A percentile compares a stretch with the other conserved stretches of the same genome.
Conservation (phyloP, 129 eudicot genomes). For the Scalesia atractyloides region DNA sequence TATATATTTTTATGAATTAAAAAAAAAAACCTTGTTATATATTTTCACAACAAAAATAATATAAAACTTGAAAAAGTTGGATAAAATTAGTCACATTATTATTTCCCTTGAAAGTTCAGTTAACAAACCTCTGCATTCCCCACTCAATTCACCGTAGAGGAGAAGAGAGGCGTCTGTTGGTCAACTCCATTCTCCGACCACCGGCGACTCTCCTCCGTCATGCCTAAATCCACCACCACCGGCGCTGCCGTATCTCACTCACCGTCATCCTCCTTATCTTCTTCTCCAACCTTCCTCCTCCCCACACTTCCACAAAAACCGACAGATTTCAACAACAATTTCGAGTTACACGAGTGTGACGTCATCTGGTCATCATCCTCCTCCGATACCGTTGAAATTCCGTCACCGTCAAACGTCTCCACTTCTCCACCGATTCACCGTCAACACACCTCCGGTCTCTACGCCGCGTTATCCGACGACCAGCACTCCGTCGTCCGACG, state of each 20-base stretch:
- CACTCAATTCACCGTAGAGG: slow-evolving; percentile 18
- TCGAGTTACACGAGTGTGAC: slow-evolving; percentile 73
- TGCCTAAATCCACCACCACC: slow-evolving; percentile 32
- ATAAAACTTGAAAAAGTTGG: neutral
- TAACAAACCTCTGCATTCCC: slow-evolving; percentile 30
- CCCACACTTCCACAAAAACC: slow-evolving; percentile 28
- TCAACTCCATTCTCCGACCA: slow-evolving; percentile 33
- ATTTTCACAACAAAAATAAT: neutral
- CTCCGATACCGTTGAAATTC: slow-evolving; percentile 19
- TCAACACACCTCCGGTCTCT: slow-evolving; percentile 56
- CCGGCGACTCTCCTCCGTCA: slow-evolving; percentile 43
- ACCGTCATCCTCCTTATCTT: neutral
- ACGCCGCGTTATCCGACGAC: slow-evolving; percentile 61
- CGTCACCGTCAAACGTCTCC: slow-evolving; percentile 25
- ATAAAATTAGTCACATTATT: neutral
- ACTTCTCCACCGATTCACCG: slow-evolving; percentile 33
- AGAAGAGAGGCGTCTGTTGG: slow-evolving; percentile 38
- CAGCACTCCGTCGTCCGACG: slow-evolving; percentile 46
- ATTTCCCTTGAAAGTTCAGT: slow-evolving; percentile 4
- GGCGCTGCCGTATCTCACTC: slow-evolving; percentile 18
- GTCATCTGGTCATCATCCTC: slow-evolving; percentile 55
- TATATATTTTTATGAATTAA: too few relatives aligned
- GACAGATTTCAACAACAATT: slow-evolving; percentile 29
- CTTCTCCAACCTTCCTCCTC: slow-evolving; percentile 47
- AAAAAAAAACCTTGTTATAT: too few relatives aligned